Percentiles rank a stretch among this genome's conserved stretches.
Conservation (phyloP, 2,329 filamentous ascomycete species). For the Sarocladiaceae sp. region DNA sequence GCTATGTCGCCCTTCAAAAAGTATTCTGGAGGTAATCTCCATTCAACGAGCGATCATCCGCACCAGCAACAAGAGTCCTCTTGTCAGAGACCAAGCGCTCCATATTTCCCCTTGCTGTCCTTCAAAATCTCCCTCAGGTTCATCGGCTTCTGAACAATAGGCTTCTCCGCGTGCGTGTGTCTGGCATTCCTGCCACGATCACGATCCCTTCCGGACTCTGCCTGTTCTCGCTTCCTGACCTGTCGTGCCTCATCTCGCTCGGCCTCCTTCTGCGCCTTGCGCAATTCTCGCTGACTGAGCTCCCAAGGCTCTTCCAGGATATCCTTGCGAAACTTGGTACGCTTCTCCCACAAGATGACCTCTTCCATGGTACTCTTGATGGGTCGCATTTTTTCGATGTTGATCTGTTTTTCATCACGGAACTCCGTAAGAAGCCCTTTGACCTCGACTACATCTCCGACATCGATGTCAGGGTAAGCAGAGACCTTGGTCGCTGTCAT, state of each 20-base stretch:
- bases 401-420: constrained; percentile 44
- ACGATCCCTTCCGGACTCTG: constrained; percentile 8
- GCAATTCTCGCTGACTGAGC: constrained; percentile 42
- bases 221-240: neutral
- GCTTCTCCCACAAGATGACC: constrained; percentile 52
- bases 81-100: constrained; percentile 27
- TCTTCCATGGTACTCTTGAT: constrained; percentile 50
- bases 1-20: no score
- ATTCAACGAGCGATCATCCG: no score
- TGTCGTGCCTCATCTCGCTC: constrained; percentile 20
- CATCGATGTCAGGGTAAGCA: constrained; percentile 30
- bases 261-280: constrained; percentile 42
- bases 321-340: constrained; percentile 40
- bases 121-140: constrained; percentile 2
- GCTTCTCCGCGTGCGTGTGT: constrained; percentile 10
- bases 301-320: constrained; percentile 49
- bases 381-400: constrained; percentile 41
- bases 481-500: neutral
- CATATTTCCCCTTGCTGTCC: constrained; percentile 22
- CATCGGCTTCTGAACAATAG: constrained; percentile 15
- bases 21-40: no score
- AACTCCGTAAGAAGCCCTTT: constrained; percentile 46
- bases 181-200: neutral
- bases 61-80: no score
- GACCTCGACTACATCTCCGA: constrained; percentile 51